A percentile compares a stretch with the other conserved stretches of the same genome.
Conservation (phyloP, 768 basidiomycete species). For the Pisolithus tinctorius region DNA sequence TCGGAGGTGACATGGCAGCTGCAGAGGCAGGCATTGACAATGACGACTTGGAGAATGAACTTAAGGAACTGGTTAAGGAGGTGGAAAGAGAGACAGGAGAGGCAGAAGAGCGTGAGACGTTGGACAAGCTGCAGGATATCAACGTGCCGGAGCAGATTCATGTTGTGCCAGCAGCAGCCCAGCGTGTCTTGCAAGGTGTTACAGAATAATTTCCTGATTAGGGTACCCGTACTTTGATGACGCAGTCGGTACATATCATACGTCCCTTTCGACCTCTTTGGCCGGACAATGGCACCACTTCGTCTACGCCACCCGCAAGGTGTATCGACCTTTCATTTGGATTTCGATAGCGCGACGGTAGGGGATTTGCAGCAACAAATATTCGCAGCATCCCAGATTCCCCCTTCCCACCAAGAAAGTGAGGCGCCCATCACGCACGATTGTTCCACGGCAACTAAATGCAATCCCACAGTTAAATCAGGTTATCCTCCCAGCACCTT, state of each 20-base stretch:
- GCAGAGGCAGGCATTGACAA: constrained; percentile 41
- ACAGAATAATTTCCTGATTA: constrained; percentile 4
- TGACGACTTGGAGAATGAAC: constrained; percentile 57
- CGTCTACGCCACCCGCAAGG: constrained; percentile 85
- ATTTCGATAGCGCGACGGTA: constrained; percentile 57
- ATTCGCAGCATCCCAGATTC: constrained; percentile 57
- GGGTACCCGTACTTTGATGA: not conserved
- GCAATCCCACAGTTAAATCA: constrained; percentile 48
- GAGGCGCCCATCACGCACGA: constrained; percentile 23
- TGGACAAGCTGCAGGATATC: constrained; percentile 16
- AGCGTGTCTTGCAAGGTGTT: not conserved
- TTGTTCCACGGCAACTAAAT: not conserved
- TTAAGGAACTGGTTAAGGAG: constrained; percentile 48
- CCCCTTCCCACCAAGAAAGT: constrained; percentile 75
- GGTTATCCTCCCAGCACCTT: constrained; percentile 83
- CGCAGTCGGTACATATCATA: not conserved
- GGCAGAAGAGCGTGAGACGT: constrained; percentile 20
- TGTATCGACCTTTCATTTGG: constrained; percentile 67
- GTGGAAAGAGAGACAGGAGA: constrained; percentile 34
- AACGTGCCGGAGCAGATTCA: constrained; percentile 13
- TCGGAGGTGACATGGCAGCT: constrained; percentile 58
- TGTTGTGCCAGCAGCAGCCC: not conserved
- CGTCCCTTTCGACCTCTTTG: not conserved
- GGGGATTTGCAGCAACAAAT: constrained; percentile 73
- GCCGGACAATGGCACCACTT: constrained; percentile 53